These are phyloP conservation scores for Boletus vermiculosoides DNA, from an alignment of 768 basidiomycete species.

Conservation along the genomic window DNA sequence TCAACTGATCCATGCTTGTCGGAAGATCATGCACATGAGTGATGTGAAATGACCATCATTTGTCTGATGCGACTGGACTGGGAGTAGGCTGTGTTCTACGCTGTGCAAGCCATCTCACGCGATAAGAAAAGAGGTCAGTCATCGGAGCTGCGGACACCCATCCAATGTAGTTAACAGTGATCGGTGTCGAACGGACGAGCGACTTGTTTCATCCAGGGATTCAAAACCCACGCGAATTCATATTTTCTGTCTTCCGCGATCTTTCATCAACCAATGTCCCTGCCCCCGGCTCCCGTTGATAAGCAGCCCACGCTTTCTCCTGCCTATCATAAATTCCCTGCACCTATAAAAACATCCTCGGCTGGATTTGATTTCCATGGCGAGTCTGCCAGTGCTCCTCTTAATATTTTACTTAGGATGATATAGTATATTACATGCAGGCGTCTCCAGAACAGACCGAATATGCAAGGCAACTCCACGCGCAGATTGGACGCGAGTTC, in stretches of 20 bases:
- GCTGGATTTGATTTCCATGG: constrained; percentile 77
- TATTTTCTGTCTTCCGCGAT: background rate
- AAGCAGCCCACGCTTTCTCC: constrained; percentile 37
- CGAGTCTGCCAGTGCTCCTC: constrained; percentile 28
- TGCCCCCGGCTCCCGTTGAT: background rate
- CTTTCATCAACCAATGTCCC: background rate
- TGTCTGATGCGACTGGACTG: background rate
- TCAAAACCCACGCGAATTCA: background rate
- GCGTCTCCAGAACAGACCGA: constrained; percentile 40
- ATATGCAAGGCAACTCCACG: constrained; percentile 56
- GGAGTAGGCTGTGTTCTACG: no score
- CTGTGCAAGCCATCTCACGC: no score
- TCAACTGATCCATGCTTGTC: background rate
- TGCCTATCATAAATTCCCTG: constrained; percentile 53
- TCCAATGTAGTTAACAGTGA: no score
- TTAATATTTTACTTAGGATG: background rate
- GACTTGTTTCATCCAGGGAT: no score
- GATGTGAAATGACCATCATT: background rate
- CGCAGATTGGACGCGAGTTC: constrained; percentile 60
- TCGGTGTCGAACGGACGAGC: no score
- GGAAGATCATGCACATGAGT: background rate
- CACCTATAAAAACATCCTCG: constrained; percentile 50
- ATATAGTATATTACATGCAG: constrained; percentile 62
- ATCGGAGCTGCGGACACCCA: no score
- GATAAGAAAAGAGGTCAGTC: no score